Percentiles rank a stretch among this genome's conserved stretches.
phyloP scores from a whole-genome alignment of 2,329 filamentous ascomycete genomes.

The Trichoderma semiorbis region DNA sequence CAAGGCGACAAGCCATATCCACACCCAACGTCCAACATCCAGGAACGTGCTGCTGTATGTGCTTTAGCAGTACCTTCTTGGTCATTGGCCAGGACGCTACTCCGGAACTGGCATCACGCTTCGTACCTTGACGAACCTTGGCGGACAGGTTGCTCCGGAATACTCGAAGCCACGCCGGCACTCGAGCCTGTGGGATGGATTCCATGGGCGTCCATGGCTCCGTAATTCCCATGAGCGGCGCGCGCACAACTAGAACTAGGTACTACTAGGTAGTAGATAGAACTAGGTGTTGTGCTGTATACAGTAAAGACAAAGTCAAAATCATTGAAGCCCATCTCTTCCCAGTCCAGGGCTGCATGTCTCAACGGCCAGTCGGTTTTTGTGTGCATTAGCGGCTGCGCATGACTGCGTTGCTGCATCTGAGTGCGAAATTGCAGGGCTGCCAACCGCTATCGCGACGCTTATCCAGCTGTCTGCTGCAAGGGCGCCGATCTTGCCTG shows the following conservation, averaged over 20 bases:
- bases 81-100: neutral
- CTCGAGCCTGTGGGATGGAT: neutral
- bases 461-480: conserved; percentile 6
- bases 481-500: conserved; percentile 15
- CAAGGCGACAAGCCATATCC: neutral
- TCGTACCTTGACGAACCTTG: neutral
- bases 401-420: neutral
- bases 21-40: conserved; percentile 1
- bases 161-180: neutral
- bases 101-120: neutral
- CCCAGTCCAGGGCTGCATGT: too few species aligned
- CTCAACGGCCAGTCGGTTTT: too few species aligned
- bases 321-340: neutral
- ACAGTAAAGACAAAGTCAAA: neutral
- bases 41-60: conserved; percentile 6
- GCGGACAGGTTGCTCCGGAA: conserved; percentile 10
- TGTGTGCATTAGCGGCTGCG: conserved; percentile 9
- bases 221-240: neutral
- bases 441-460: conserved; percentile 4
- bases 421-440: neutral
- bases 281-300: neutral
- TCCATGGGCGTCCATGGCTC: neutral
- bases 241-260: neutral
- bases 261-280: neutral
- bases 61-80: neutral